Conservation (phyloP, 2,329 filamentous ascomycete species). For the Ilyonectria robusta region DNA sequence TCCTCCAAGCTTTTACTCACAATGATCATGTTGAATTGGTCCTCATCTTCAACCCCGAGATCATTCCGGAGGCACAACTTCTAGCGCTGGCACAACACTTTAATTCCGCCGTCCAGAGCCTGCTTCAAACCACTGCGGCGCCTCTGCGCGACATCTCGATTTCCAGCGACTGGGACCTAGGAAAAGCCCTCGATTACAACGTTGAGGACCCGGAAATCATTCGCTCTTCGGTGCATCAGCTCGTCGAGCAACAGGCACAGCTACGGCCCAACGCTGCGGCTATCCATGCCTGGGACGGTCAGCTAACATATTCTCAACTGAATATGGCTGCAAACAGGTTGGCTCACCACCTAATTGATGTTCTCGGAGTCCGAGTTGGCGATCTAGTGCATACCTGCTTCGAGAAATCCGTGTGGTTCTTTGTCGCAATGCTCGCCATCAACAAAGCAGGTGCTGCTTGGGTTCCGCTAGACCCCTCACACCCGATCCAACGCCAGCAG, state of each 20-base stretch:
- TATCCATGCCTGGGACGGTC: constrained; percentile 41
- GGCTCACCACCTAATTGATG: constrained; percentile 14
- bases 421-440: constrained; percentile 45
- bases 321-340: constrained; percentile 19
- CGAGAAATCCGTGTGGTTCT: constrained; percentile 44
- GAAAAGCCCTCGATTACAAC: neutral
- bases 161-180: neutral
- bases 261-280: neutral
- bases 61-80: neutral
- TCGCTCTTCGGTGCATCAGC: constrained; percentile 3
- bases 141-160: neutral
- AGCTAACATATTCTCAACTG: constrained; percentile 24
- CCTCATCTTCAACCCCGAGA: constrained; percentile 33
- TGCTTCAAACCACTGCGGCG: neutral
- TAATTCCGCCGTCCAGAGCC: constrained; percentile 6
- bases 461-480: constrained; percentile 43
- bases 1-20: constrained; percentile 7
- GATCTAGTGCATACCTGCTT: constrained; percentile 27
- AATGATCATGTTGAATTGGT: constrained; percentile 34
- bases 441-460: constrained; percentile 43
- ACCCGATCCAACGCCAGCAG: constrained; percentile 33
- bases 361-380: constrained; percentile 16
- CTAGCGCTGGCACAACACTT: neutral
- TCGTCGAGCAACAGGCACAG: constrained; percentile 27
- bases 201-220: constrained; percentile 15